Evolutionary conservation across 2,329 filamentous ascomycete genomes (phyloP).

Genomic region (Colletotrichum viniferum): DNA sequence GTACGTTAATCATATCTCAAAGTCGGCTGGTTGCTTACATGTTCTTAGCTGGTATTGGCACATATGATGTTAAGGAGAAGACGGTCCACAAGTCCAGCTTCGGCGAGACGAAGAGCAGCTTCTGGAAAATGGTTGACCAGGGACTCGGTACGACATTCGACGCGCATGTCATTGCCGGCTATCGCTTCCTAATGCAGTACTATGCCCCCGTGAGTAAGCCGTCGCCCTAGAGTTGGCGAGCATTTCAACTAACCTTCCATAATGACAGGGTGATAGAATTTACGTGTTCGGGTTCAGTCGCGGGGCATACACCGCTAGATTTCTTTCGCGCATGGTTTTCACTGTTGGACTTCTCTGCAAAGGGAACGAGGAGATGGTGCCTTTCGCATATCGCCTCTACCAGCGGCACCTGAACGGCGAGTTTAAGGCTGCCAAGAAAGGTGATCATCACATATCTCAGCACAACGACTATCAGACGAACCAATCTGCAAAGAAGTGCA

Average conservation of each 20-base stretch:
- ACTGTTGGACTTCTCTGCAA: conserved; percentile 52
- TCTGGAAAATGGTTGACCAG: conserved; percentile 40
- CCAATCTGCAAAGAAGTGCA: background rate
- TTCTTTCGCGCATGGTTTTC: conserved; percentile 55
- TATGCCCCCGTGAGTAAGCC: conserved; percentile 43
- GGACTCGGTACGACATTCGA: conserved; percentile 52
- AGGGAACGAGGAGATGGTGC: conserved; percentile 58
- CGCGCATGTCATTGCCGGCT: conserved; percentile 55
- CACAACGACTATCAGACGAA: conserved; percentile 24
- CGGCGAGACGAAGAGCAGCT: conserved; percentile 35
- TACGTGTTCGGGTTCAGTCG: conserved; percentile 60
- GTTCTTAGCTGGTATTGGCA: conserved; percentile 48
- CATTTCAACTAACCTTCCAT: background rate
- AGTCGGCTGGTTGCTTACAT: background rate
- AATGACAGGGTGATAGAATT: conserved; percentile 48
- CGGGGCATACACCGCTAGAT: conserved; percentile 56
- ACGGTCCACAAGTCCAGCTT: conserved; percentile 42
- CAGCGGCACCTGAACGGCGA: conserved; percentile 43
- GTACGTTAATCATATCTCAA: conserved; percentile 28
- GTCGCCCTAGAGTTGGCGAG: background rate
- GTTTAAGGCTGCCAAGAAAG: conserved; percentile 23
- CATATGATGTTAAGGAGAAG: conserved; percentile 47
- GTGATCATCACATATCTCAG: background rate
- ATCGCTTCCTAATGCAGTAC: conserved; percentile 59
- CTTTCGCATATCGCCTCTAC: conserved; percentile 50